Conservation (phyloP, 306 rosid genomes). For the barrel medic (Medicago truncatula) region DNA sequence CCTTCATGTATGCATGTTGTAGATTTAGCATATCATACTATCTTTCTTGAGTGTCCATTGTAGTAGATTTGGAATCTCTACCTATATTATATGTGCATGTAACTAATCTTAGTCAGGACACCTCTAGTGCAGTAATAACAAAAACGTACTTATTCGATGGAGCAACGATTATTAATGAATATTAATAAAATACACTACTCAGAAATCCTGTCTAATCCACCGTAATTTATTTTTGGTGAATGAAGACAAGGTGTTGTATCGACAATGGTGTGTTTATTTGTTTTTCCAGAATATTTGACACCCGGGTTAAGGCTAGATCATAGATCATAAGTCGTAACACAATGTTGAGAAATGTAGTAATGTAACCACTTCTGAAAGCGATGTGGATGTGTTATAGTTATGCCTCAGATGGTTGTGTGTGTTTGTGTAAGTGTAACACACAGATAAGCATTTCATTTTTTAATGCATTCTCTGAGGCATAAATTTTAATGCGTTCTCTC, state of each 20-base stretch:
- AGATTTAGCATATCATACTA: not conserved
- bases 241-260: not conserved
- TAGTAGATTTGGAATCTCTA: conserved; percentile 33
- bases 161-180: not conserved
- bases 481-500: too few relatives aligned
- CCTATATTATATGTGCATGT: conserved; percentile 33
- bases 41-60: conserved; percentile 30
- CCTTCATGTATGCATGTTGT: conserved; percentile 29
- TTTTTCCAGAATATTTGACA: not conserved
- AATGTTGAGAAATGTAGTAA: not conserved
- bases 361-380: not conserved
- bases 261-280: not conserved
- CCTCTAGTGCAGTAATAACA: conserved; percentile 37
- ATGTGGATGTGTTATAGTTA: not conserved
- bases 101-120: conserved; percentile 44
- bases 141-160: not conserved
- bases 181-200: not conserved
- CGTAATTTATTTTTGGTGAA: not conserved
- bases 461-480: too few relatives aligned
- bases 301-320: not conserved
- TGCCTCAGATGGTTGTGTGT: not conserved
- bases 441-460: too few relatives aligned
- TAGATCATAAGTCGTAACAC: too few relatives aligned
- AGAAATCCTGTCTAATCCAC: not conserved
- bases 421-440: too few relatives aligned